Percentiles rank a stretch among this genome's conserved stretches.
Conservation (phyloP, 352 stramenopile species). For the Globisporangium barbulae region DNA sequence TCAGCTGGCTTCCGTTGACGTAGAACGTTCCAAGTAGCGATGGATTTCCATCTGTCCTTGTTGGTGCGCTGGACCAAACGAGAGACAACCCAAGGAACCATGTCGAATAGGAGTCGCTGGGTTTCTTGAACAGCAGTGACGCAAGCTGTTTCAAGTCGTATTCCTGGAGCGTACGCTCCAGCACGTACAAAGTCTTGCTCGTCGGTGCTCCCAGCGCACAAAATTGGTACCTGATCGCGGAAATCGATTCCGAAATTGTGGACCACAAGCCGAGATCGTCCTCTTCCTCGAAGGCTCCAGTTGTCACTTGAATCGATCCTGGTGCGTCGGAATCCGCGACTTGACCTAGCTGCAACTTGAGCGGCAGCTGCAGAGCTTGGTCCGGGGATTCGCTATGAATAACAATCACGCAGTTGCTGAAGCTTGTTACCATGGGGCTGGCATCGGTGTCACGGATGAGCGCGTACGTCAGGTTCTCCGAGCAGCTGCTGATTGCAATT, state of each 20-base stretch:
- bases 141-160: slow-evolving; percentile 1
- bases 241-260: neutral
- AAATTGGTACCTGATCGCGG: slow-evolving; percentile 13
- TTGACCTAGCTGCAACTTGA: slow-evolving; percentile 18
- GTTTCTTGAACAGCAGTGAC: neutral
- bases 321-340: neutral
- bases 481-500: slow-evolving; percentile 9
- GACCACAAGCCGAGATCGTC: slow-evolving; percentile 10
- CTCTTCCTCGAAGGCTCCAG: neutral
- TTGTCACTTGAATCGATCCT: slow-evolving; percentile 12
- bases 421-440: no score
- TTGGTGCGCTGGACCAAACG: slow-evolving; percentile 6
- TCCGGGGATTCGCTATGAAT: slow-evolving; percentile 11
- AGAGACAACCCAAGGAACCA: slow-evolving; percentile 1
- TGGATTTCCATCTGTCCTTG: neutral
- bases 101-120: neutral
- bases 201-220: slow-evolving; percentile 12
- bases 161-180: neutral
- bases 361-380: slow-evolving; percentile 7
- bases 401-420: slow-evolving; percentile 17
- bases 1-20: neutral
- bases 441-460: neutral
- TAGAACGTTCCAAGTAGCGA: slow-evolving; percentile 7
- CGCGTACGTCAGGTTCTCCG: neutral
- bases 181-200: slow-evolving; percentile 2